Conservation (phyloP, 169 alveolate species). For the Sarcocystis neurona region DNA sequence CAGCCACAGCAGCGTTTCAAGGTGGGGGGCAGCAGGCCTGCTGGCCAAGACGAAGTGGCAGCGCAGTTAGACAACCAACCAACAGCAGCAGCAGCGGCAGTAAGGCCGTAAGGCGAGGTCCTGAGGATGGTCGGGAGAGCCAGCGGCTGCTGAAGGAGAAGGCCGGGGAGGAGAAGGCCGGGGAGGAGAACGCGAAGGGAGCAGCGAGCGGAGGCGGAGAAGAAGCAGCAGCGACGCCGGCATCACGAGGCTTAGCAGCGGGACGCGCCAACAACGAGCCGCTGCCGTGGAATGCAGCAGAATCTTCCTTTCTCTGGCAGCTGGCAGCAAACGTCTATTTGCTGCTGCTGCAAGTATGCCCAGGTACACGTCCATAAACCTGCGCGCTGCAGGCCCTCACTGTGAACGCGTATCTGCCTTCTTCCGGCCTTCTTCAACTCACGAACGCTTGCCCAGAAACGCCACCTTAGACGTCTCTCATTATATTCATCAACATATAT, state of each 20-base stretch:
- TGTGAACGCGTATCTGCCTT: too few species aligned
- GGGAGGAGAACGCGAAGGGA: neutral
- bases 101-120: neutral
- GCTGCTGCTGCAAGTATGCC: slow-evolving; percentile 28
- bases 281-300: slow-evolving; percentile 12
- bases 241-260: neutral
- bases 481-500: too few species aligned
- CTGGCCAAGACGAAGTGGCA: neutral
- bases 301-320: slow-evolving; percentile 34
- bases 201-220: neutral
- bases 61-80: too few species aligned
- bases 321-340: slow-evolving; percentile 32
- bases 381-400: too few species aligned
- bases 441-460: too few species aligned
- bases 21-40: neutral
- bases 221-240: neutral
- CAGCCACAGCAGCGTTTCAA: neutral
- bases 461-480: too few species aligned
- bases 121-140: neutral
- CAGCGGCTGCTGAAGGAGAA: neutral
- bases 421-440: too few species aligned
- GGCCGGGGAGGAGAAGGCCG: neutral
- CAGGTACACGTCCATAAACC: too few species aligned
- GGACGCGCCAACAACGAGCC: too few species aligned
- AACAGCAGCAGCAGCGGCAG: neutral